Evolutionary conservation across 148 eudicot species (phyloP).

Genomic region (Persicaria tinctoria): DNA sequence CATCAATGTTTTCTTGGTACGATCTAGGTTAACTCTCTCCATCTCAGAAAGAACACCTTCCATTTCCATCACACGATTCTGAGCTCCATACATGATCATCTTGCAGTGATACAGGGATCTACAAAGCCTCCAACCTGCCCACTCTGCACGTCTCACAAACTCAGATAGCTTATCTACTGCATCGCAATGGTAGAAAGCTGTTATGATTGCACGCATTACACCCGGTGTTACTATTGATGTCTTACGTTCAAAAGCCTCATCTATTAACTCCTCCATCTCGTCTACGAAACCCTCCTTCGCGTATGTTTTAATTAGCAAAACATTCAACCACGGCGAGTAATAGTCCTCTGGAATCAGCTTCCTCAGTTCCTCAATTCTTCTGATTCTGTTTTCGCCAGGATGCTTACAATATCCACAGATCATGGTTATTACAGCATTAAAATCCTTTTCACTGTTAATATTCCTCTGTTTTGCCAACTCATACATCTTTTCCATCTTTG

Average conservation of each 20-base stretch:
- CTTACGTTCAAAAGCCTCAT: slow-evolving; percentile 49
- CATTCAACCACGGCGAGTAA: slow-evolving; percentile 63
- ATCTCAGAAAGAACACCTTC: slow-evolving; percentile 71
- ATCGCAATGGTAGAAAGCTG: slow-evolving; percentile 43
- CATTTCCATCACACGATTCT: slow-evolving; percentile 69
- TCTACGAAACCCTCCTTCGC: slow-evolving; percentile 60
- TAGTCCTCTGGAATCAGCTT: slow-evolving; percentile 41
- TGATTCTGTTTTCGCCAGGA: slow-evolving; percentile 32
- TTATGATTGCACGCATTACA: slow-evolving; percentile 51
- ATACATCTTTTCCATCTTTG: slow-evolving; percentile 72
- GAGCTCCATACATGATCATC: slow-evolving; percentile 63
- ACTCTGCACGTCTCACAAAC: slow-evolving; percentile 60
- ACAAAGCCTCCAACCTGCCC: slow-evolving; percentile 67
- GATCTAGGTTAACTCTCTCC: slow-evolving; percentile 32
- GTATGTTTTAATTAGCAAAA: slow-evolving; percentile 55
- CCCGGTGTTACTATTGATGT: slow-evolving; percentile 27
- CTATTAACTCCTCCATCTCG: slow-evolving; percentile 55
- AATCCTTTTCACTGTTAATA: slow-evolving; percentile 7
- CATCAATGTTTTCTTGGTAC: slow-evolving; percentile 39
- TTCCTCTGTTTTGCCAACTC: slow-evolving; percentile 30
- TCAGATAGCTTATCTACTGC: slow-evolving; percentile 59
- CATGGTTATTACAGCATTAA: slow-evolving; percentile 44
- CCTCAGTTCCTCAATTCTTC: slow-evolving; percentile 44
- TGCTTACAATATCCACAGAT: slow-evolving; percentile 65
- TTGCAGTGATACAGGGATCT: slow-evolving; percentile 68